Evolutionary conservation across 352 stramenopile genomes (phyloP).

Genomic region (Pythium brassicae): DNA sequence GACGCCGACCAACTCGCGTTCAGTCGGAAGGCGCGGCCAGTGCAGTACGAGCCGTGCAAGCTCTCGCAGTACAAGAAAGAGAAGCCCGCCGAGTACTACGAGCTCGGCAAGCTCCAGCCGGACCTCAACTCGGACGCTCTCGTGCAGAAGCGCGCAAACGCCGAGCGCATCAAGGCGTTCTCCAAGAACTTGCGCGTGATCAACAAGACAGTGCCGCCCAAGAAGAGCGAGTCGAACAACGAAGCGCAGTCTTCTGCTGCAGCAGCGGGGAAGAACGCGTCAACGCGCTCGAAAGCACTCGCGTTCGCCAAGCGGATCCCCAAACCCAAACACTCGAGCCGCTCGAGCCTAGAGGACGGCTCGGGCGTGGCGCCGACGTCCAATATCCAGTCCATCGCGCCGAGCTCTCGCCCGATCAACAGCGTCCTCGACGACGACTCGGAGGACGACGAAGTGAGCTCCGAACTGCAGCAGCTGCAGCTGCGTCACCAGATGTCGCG

Average conservation of each 20-base stretch:
- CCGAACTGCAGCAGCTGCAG: conserved; percentile 65
- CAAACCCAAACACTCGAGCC: conserved; percentile 43
- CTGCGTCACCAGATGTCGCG: conserved; percentile 65
- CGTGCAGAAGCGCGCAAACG: conserved; percentile 74
- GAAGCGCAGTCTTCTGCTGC: conserved; percentile 2
- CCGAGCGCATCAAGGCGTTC: conserved; percentile 80
- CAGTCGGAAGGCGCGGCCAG: conserved; percentile 58
- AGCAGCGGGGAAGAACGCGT: conserved; percentile 38
- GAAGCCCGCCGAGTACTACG: conserved; percentile 80
- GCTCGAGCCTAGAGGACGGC: conserved; percentile 20
- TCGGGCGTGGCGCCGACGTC: conserved; percentile 13
- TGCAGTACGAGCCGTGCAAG: conserved; percentile 83
- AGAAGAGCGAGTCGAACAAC: conserved; percentile 26
- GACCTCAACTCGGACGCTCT: conserved; percentile 81
- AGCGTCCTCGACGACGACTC: conserved; percentile 52
- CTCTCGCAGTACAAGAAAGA: conserved; percentile 86
- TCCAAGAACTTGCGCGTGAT: conserved; percentile 73
- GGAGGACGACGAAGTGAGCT: conserved; percentile 53
- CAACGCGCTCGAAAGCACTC: conserved; percentile 63
- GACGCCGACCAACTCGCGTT: conserved; percentile 76
- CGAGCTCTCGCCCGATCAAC: conserved; percentile 32
- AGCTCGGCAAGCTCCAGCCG: conserved; percentile 85
- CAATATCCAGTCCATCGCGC: conserved; percentile 21
- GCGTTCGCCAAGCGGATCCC: conserved; percentile 80
- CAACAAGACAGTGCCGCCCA: conserved; percentile 51